Base-by-base conservation (phyloP, 1,284 basidiomycete species). In the Rhodotorula sp. region DNA sequence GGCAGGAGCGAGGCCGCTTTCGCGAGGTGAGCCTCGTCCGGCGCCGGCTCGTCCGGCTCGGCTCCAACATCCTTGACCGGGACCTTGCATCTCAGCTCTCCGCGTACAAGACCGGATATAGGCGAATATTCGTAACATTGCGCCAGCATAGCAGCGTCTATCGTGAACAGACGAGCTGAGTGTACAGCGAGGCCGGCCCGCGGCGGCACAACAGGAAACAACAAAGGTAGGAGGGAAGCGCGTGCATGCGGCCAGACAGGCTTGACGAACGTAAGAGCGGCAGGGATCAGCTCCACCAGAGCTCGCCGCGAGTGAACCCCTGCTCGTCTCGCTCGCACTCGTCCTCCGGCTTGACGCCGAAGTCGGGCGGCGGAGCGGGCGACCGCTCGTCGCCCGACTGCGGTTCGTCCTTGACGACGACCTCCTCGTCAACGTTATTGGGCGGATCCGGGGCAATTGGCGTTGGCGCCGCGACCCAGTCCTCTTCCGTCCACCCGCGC, bases 251-350 rank as follows among this genome's bases (percentile, higher is more conserved):
- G n/a, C n/a, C n/a, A n/a, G n/a, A n/a, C n/a, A n/a, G n/a, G n/a
- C n/a, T n/a, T n/a, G n/a, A n/a, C n/a, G n/a, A n/a, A n/a, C n/a
- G n/a, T n/a, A n/a, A n/a, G n/a, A n/a, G n/a, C n/a, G 6, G 22
- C 22, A 9, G 22, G 12, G 50, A 4, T 60, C 58, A 60, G 46
- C 63, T 57, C 54, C 54, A 64, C 63, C 63, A 64, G 44, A 37
- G 36, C 44, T 54, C 54, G 27, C 63, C 54, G 44, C 63, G 63
- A 34, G n/a, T 41, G 9, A 48, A 54, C 29, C 51, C 62, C 6
- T 36, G 59, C 58, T 60, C 58, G 21, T 46, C 58, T 8, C 44
- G 56, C 13, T 58, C 57, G 27, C 39, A 25, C 36, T 61, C 59
- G 32, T 60, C 60, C 27, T 51, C 48, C 34, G 25, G 25, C 57